Percentiles rank a stretch among this genome's conserved stretches.
These are phyloP conservation scores for Pezicula neosporulosa DNA, from an alignment of 2,329 filamentous ascomycete species.

Conservation along the genomic window DNA sequence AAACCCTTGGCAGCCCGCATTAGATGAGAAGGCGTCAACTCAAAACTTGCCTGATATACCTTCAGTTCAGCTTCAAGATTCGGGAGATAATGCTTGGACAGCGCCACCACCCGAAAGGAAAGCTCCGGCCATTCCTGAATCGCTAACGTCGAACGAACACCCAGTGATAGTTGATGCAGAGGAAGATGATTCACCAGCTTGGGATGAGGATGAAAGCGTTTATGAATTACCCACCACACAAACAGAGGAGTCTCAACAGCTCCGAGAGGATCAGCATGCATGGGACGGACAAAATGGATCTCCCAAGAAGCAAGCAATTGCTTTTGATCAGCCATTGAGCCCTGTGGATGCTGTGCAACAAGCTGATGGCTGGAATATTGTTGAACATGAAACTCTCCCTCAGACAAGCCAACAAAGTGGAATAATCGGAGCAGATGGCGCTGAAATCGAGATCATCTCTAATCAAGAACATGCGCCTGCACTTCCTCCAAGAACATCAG, in stretches of 20 bases:
- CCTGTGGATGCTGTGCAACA: conserved; percentile 14
- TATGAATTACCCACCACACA: conserved; percentile 15
- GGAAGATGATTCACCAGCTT: conserved; percentile 26
- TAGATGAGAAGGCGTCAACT: conserved; percentile 13
- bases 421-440: conserved; percentile 11
- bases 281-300: conserved; percentile 23
- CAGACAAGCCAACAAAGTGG: conserved; percentile 20
- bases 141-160: conserved; percentile 13
- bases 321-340: background rate
- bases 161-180: conserved; percentile 23
- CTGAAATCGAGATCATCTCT: conserved; percentile 6
- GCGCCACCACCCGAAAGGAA: conserved; percentile 7
- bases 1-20: conserved; percentile 28
- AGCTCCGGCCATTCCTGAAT: conserved; percentile 7
- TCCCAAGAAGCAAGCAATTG: background rate
- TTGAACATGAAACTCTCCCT: conserved; percentile 18
- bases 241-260: conserved; percentile 14
- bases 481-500: conserved; percentile 21
- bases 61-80: conserved; percentile 18
- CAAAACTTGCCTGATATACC: conserved; percentile 11
- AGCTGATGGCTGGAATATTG: conserved; percentile 23
- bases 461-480: conserved; percentile 17
- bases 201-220: conserved; percentile 26
- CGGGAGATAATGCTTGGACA: conserved; percentile 25
- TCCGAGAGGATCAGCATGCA: conserved; percentile 21